Conservation (phyloP, 768 basidiomycete species). For the Suillus hirtellus region DNA sequence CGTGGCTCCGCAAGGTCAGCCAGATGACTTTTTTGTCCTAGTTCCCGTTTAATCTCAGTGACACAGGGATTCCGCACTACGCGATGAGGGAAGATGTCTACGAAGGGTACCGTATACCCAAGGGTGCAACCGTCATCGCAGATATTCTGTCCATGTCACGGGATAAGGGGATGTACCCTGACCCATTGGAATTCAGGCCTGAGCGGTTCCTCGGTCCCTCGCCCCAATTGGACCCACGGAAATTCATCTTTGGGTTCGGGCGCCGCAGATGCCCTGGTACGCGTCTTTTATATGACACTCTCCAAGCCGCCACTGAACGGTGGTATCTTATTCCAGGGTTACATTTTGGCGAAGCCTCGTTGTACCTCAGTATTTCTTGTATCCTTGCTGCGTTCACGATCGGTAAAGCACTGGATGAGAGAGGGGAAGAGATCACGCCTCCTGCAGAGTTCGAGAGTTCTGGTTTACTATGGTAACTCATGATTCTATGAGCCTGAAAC, state of each 20-base stretch:
- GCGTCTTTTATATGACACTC: background rate
- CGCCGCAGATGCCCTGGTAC: conserved; percentile 22
- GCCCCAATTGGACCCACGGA: conserved; percentile 18
- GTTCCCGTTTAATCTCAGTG: background rate
- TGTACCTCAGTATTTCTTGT: conserved; percentile 38
- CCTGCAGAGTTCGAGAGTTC: background rate
- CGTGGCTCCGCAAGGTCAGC: conserved; percentile 8
- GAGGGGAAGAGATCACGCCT: background rate
- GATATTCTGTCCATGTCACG: conserved; percentile 24
- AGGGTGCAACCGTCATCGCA: conserved; percentile 17
- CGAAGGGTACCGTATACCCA: conserved; percentile 24
- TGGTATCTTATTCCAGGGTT: background rate
- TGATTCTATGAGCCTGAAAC: background rate
- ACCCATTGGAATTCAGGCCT: conserved; percentile 23
- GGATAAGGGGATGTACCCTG: conserved; percentile 19
- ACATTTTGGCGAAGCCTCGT: conserved; percentile 34
- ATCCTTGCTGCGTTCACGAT: conserved; percentile 41
- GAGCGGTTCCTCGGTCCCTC: conserved; percentile 24
- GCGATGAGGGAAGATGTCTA: conserved; percentile 18
- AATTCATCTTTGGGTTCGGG: conserved; percentile 21
- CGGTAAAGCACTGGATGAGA: conserved; percentile 32
- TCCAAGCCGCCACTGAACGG: background rate
- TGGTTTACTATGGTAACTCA: background rate
- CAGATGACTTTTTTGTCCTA: background rate
- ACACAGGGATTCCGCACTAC: background rate